Evolutionary conservation across 306 rosid genomes (phyloP).

Genomic region (Begonia fuchsioides): DNA sequence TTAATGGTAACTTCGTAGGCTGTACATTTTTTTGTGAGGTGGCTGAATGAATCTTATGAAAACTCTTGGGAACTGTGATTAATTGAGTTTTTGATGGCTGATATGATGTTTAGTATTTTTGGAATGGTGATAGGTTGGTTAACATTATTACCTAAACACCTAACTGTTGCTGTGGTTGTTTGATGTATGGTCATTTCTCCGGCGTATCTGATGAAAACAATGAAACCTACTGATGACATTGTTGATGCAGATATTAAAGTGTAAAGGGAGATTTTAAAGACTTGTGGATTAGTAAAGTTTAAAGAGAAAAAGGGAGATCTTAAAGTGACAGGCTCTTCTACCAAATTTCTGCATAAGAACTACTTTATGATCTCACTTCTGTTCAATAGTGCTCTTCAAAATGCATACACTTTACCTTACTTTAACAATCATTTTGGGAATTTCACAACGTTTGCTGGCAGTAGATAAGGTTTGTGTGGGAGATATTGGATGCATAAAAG

Average conservation of each 20-base stretch:
- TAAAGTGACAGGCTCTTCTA: constrained; percentile 51
- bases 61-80: too few relatives aligned
- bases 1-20: too few relatives aligned
- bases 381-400: neutral
- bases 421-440: too few relatives aligned
- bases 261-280: constrained; percentile 71
- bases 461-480: constrained; percentile 16
- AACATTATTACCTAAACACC: too few relatives aligned
- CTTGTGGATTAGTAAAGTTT: constrained; percentile 55
- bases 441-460: neutral
- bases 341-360: constrained; percentile 45
- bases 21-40: too few relatives aligned
- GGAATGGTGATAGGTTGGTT: too few relatives aligned
- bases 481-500: constrained; percentile 26
- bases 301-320: constrained; percentile 27
- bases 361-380: constrained; percentile 22
- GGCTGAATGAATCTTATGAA: too few relatives aligned
- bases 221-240: constrained; percentile 50
- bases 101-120: too few relatives aligned
- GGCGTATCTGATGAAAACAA: constrained; percentile 20
- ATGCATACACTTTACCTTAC: too few relatives aligned
- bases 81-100: too few relatives aligned
- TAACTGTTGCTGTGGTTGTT: too few relatives aligned
- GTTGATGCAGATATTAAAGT: constrained; percentile 90
- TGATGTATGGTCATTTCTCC: constrained; percentile 4